Evolutionary conservation across 148 eudicot genomes (phyloP).

Genomic region (Linanthus parryae): DNA sequence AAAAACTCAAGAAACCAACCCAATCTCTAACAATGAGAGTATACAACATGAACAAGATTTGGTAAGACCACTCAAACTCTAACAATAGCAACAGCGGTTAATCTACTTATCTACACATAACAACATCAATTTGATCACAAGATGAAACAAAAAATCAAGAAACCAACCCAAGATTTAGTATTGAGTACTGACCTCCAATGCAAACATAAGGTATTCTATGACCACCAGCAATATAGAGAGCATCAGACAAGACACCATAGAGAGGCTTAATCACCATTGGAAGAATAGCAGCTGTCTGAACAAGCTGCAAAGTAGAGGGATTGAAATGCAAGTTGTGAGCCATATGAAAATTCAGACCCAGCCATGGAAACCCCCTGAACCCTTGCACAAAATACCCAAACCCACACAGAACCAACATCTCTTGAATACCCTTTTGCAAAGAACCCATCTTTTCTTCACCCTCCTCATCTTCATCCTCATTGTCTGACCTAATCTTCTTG

Average conservation of each 20-base stretch:
- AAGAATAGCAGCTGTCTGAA: conserved; percentile 56
- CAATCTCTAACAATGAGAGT: neutral
- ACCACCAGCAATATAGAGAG: conserved; percentile 68
- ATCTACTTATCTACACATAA: no score
- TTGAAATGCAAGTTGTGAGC: conserved; percentile 55
- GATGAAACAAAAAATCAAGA: neutral
- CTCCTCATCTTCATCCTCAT: neutral
- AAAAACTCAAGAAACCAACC: neutral
- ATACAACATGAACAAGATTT: neutral
- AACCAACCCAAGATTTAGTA: neutral
- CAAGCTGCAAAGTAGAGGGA: conserved; percentile 82
- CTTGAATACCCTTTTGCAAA: conserved; percentile 26
- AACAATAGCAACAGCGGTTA: no score
- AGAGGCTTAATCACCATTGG: conserved; percentile 96
- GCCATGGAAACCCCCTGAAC: conserved; percentile 91
- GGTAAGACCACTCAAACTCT: no score
- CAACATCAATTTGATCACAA: neutral
- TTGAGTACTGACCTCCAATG: conserved; percentile 61
- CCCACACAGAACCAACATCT: conserved; percentile 69
- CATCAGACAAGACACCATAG: conserved; percentile 83
- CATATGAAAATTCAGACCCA: conserved; percentile 88
- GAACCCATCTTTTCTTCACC: conserved; percentile 16
- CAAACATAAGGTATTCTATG: conserved; percentile 83
- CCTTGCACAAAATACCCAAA: conserved; percentile 94
- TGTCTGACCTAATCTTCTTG: no score